Evolutionary conservation across 768 basidiomycete species (phyloP).

Genomic region (Tulasnella sp.): DNA sequence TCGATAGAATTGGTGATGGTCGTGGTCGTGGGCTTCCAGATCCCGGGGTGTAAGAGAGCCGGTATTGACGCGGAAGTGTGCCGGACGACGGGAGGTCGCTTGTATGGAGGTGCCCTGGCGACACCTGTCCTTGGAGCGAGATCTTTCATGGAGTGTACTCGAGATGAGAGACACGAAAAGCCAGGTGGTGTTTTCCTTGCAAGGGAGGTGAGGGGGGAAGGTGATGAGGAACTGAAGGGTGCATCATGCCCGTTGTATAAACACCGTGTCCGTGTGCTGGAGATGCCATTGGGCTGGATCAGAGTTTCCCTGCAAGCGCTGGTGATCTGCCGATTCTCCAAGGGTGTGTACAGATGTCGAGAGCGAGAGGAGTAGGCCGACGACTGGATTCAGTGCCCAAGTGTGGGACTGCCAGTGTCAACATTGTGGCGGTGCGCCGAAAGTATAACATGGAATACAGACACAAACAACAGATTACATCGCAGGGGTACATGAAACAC

Average conservation of each 20-base stretch:
- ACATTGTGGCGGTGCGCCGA: not conserved
- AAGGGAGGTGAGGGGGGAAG: not conserved
- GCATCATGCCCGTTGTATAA: not conserved
- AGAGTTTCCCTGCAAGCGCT: not conserved
- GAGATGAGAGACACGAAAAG: not conserved
- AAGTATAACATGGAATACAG: not conserved
- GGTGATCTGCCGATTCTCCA: not conserved
- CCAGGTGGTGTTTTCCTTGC: not conserved
- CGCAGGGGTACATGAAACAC: not conserved
- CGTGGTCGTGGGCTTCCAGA: not conserved
- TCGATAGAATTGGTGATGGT: not conserved
- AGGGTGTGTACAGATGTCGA: too few relatives aligned
- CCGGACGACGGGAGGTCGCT: not conserved
- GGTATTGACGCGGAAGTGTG: not conserved
- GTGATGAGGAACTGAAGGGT: not conserved
- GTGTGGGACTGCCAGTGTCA: not conserved
- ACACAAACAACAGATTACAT: not conserved
- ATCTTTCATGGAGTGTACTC: conserved; percentile 1
- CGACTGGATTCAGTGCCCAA: not conserved
- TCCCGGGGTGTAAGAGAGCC: not conserved
- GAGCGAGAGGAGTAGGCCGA: not conserved
- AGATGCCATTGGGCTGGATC: not conserved
- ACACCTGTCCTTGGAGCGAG: not conserved
- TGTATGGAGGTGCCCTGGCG: not conserved
- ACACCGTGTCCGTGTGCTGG: not conserved